Evolutionary conservation across 768 basidiomycete genomes (phyloP).

Genomic region (Dendrothele bispora): DNA sequence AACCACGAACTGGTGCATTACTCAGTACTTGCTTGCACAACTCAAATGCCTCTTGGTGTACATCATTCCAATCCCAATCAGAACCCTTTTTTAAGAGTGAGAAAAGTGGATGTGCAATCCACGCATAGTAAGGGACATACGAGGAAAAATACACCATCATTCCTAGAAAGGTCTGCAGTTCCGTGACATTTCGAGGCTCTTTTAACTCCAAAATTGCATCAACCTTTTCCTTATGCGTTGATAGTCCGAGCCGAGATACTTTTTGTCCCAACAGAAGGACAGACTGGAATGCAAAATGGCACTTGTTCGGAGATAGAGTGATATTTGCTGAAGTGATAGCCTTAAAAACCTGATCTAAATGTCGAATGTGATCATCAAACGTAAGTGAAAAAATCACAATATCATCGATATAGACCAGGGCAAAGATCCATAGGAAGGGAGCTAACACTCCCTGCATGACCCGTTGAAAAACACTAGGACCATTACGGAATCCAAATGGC

Average conservation of each 20-base stretch:
- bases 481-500: constrained; percentile 22
- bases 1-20: constrained; percentile 23
- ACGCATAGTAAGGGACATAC: constrained; percentile 20
- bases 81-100: constrained; percentile 22
- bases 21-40: not conserved
- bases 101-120: too few relatives aligned
- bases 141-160: constrained; percentile 12
- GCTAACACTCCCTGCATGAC: constrained; percentile 15
- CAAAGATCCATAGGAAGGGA: constrained; percentile 7
- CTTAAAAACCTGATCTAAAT: too few relatives aligned
- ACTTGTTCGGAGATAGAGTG: too few relatives aligned
- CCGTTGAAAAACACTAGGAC: constrained; percentile 15
- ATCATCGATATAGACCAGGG: constrained; percentile 1
- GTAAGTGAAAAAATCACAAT: not conserved
- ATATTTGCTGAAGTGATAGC: too few relatives aligned
- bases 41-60: constrained; percentile 20
- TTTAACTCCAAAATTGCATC: too few relatives aligned
- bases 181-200: constrained; percentile 11
- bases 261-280: too few relatives aligned
- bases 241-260: too few relatives aligned
- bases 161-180: constrained; percentile 21
- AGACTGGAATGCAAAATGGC: too few relatives aligned
- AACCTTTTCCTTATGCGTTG: too few relatives aligned
- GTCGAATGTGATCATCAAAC: too few relatives aligned
- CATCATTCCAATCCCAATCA: constrained; percentile 19